Conservation (phyloP, 345 rosid species). For the Gossypium bickii region DNA sequence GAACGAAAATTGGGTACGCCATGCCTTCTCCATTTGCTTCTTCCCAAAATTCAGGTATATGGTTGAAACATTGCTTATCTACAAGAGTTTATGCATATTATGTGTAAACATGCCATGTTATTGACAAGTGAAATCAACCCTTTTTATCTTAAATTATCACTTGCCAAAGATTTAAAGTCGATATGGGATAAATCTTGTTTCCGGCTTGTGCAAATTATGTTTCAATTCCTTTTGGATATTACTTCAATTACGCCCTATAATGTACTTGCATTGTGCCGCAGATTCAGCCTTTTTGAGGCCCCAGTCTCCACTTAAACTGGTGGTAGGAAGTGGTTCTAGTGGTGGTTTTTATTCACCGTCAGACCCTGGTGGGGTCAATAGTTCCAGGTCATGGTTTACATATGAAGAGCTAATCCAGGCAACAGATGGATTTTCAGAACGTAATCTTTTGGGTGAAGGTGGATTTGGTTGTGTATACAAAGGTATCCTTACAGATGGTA, state of each 20-base stretch:
- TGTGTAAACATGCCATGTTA: not conserved
- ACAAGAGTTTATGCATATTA: not conserved
- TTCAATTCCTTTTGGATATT: not conserved
- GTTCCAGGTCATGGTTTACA: slow-evolving; percentile 83
- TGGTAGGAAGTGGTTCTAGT: slow-evolving; percentile 44
- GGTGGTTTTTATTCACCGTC: slow-evolving; percentile 59
- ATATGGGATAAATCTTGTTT: not conserved
- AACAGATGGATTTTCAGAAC: slow-evolving; percentile 62
- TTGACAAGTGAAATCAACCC: not conserved
- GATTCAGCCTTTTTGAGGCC: slow-evolving; percentile 62
- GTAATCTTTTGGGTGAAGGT: slow-evolving; percentile 92
- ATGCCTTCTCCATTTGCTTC: slow-evolving; percentile 79
- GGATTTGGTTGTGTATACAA: slow-evolving; percentile 98
- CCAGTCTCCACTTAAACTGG: slow-evolving; percentile 41
- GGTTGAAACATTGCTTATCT: slow-evolving; percentile 4
- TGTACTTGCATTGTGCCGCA: slow-evolving; percentile 27
- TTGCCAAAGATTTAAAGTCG: not conserved
- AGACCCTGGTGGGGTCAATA: slow-evolving; percentile 62
- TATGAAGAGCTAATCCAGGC: slow-evolving; percentile 75
- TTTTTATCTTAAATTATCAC: not conserved
- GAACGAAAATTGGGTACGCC: slow-evolving; percentile 42
- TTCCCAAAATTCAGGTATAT: slow-evolving; percentile 85
- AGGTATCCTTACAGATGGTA: slow-evolving; percentile 74
- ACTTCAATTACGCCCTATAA: not conserved
- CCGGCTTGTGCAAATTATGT: not conserved